These are phyloP conservation scores for Phytophthora lateralis DNA, from an alignment of 352 stramenopile species.

Conservation along the genomic window DNA sequence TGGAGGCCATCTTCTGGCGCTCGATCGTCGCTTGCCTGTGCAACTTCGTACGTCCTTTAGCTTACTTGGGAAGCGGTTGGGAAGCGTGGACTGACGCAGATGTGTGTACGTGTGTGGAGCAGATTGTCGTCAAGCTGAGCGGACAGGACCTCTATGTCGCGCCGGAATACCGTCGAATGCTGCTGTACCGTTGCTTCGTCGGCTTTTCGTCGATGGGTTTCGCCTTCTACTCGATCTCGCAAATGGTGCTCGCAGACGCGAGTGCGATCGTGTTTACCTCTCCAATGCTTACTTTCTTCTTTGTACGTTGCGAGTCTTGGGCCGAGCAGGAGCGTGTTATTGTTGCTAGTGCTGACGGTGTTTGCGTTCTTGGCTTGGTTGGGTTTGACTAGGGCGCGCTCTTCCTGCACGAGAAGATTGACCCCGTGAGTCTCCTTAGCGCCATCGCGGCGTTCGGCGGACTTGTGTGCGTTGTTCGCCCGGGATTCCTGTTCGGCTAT, in stretches of 20 bases:
- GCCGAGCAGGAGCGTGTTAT: neutral
- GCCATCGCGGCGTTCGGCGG: conserved; percentile 41
- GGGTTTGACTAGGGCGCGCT: conserved; percentile 23
- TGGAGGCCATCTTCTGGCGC: conserved; percentile 75
- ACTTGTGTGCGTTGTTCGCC: conserved; percentile 49
- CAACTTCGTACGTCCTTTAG: conserved; percentile 50
- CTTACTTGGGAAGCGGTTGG: neutral
- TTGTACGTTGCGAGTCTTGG: conserved; percentile 14
- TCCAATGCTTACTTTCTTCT: conserved; percentile 61
- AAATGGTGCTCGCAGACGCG: conserved; percentile 72
- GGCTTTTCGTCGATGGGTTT: conserved; percentile 65
- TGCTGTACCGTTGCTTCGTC: conserved; percentile 53
- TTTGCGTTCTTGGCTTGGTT: neutral
- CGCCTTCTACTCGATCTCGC: conserved; percentile 66
- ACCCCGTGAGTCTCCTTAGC: conserved; percentile 35
- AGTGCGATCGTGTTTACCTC: conserved; percentile 65
- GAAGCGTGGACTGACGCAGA: neutral
- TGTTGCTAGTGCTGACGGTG: neutral
- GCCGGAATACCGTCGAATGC: conserved; percentile 41
- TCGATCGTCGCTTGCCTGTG: conserved; percentile 45
- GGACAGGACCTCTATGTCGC: conserved; percentile 43
- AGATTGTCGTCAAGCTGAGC: conserved; percentile 2
- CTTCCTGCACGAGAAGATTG: conserved; percentile 39
- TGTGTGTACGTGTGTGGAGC: neutral
- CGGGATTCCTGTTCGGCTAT: conserved; percentile 47